A percentile compares a stretch with the other conserved stretches of the same genome.
These are phyloP conservation scores for Chrysopogon serrulatus DNA, from an alignment of 176 grass and related monocot genomes.

Conservation along the genomic window DNA sequence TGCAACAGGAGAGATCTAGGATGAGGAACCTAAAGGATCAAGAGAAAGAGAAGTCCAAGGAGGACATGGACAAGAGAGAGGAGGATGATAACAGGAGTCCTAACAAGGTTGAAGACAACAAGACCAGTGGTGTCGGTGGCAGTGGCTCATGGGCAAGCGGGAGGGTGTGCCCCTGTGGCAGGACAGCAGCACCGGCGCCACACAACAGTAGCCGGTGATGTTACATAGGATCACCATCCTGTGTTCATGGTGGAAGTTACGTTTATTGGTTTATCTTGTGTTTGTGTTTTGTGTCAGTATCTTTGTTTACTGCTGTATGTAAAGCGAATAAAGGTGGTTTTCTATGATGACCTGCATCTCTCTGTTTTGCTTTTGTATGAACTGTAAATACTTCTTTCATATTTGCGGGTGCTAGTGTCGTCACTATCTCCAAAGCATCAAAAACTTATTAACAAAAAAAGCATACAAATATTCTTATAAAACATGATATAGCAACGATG, in stretches of 20 bases:
- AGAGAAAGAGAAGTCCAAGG: not conserved
- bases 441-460: no score
- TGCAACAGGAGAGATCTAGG: conserved; percentile 12
- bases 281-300: not conserved
- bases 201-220: not conserved
- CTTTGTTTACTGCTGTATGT: not conserved
- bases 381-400: no score
- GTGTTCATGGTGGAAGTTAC: not conserved
- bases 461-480: no score
- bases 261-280: not conserved
- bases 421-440: no score
- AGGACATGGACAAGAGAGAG: not conserved
- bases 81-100: not conserved
- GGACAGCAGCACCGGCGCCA: not conserved
- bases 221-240: not conserved
- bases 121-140: not conserved
- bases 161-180: not conserved
- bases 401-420: no score
- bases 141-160: not conserved
- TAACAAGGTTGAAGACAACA: not conserved
- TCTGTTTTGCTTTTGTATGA: not conserved
- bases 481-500: no score
- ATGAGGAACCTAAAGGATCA: not conserved
- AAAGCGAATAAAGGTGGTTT: not conserved
- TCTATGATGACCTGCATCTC: not conserved